Evolutionary conservation across 306 rosid species (phyloP).

Genomic region (Boehmeria nivea): DNA sequence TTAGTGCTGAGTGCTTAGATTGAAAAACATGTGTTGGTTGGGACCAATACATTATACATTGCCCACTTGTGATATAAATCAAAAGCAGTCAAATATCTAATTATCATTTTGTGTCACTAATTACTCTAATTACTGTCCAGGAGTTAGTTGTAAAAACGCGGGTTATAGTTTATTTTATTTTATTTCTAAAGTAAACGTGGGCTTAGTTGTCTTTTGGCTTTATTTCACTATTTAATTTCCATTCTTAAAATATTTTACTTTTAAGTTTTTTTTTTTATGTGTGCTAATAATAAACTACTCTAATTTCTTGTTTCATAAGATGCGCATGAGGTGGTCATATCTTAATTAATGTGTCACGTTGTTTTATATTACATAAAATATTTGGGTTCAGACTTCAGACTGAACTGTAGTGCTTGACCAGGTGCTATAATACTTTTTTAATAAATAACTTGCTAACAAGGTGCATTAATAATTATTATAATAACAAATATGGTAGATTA

Average conservation of each 20-base stretch:
- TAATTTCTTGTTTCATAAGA: constrained; percentile 22
- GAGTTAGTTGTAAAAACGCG: neutral
- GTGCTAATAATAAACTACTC: constrained; percentile 4
- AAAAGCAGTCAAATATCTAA: neutral
- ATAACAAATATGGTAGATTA: constrained; percentile 6
- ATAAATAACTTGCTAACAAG: constrained; percentile 4
- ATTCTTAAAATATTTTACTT: constrained; percentile 25
- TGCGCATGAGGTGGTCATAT: constrained; percentile 42
- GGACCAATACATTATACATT: neutral
- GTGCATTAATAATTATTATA: constrained; percentile 5
- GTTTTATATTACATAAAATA: constrained; percentile 18
- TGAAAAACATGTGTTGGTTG: neutral
- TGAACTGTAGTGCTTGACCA: constrained; percentile 25
- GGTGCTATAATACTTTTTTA: too few relatives aligned
- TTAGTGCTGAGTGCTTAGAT: too few relatives aligned
- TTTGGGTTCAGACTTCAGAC: constrained; percentile 3
- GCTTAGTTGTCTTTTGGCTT: constrained; percentile 29
- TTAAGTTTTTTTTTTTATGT: constrained; percentile 4
- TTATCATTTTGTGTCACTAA: neutral
- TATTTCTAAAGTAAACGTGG: constrained; percentile 29
- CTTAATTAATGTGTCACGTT: constrained; percentile 30
- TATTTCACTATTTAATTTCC: constrained; percentile 17
- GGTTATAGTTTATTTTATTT: neutral
- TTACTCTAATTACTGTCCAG: neutral
- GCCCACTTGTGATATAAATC: neutral